Base-by-base conservation (phyloP, 768 basidiomycete genomes). In the Crassisporium funariophilum region DNA sequence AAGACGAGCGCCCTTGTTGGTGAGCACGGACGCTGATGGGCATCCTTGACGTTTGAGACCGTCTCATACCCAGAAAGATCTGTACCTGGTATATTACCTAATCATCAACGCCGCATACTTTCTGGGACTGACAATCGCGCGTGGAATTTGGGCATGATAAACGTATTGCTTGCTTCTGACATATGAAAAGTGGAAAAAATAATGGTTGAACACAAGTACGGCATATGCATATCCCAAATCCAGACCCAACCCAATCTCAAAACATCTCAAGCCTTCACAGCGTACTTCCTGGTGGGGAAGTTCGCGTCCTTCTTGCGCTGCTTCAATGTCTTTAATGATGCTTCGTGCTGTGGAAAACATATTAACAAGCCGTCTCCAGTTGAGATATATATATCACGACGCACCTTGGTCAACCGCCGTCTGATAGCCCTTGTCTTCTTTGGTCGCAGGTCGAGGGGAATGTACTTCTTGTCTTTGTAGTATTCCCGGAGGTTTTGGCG, bases 381-480 rank as follows among this genome's bases (percentile, higher is more conserved):
- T 25, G 35, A 15, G 40, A 20, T 34, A 12, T 5, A n/a, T 27
- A 27, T 11, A 25, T 33, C 23, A 44, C 6, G 9, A 65, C 83
- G 47, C 50, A 91, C 92, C 77, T 87, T 86, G 59, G 92, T 93
- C 74, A 99, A 72, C 67, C 93, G 83, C 74, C 95, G 82, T 67
- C 97, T 84, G 79, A 99, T 98, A 33, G 97, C 97, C 60, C 97
- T 88, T 53, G 97, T 99, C 86, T 88, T 95, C 88, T 98, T 99
- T 56, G 84, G 71, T 57, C 97, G 91, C 66, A 99, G 88, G 79
- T 99, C 97, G 57, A 98, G 92, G 54, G 97, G 97, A 56, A 91
- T 76, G 75, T 90, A 91, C 67, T 91, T 95, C 84, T 95, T 95
- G 70, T 78, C 74, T 82, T 95, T 95, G 90, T 98, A 98, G 79